These are phyloP conservation scores for Zelopaecilomyces penicillatus DNA, from an alignment of 2,329 filamentous ascomycete genomes.

Conservation along the genomic window DNA sequence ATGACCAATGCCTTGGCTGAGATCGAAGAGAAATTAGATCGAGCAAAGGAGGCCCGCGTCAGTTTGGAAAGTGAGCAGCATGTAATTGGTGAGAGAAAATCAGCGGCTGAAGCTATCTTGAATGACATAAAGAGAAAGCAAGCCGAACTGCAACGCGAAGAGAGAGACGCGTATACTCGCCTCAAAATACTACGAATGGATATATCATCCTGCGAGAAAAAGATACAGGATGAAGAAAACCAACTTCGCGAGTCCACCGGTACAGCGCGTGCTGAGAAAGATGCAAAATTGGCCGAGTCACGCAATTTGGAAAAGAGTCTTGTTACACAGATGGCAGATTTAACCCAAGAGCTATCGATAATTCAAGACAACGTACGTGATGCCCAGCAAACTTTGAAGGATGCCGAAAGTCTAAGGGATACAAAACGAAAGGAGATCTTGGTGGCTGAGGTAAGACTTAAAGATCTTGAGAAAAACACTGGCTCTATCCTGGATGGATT, in stretches of 20 bases:
- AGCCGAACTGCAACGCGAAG: constrained; percentile 48
- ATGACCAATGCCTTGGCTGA: constrained; percentile 42
- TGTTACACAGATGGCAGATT: constrained; percentile 18
- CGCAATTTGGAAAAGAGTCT: constrained; percentile 18
- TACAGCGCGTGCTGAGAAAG: constrained; percentile 55
- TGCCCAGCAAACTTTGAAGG: constrained; percentile 22
- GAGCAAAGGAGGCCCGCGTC: constrained; percentile 30
- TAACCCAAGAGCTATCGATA: constrained; percentile 21
- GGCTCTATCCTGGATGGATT: constrained; percentile 58
- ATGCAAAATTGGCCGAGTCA: constrained; percentile 39
- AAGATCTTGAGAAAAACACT: constrained; percentile 47
- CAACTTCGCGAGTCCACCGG: constrained; percentile 63
- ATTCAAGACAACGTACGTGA: constrained; percentile 26
- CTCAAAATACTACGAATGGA: constrained; percentile 45
- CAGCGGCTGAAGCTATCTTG: constrained; percentile 41
- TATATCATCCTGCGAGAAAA: constrained; percentile 35
- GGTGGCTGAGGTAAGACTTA: constrained; percentile 34
- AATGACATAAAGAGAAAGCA: constrained; percentile 46
- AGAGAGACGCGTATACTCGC: constrained; percentile 54
- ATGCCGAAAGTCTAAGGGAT: constrained; percentile 22
- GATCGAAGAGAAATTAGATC: constrained; percentile 36
- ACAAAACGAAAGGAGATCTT: constrained; percentile 47
- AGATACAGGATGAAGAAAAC: constrained; percentile 47
- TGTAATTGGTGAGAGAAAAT: constrained; percentile 34
- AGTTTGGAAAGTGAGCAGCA: constrained; percentile 37